Evolutionary conservation across 164 flowering plant species (phyloP).

Genomic region (Chloranthus sessilifolius): DNA sequence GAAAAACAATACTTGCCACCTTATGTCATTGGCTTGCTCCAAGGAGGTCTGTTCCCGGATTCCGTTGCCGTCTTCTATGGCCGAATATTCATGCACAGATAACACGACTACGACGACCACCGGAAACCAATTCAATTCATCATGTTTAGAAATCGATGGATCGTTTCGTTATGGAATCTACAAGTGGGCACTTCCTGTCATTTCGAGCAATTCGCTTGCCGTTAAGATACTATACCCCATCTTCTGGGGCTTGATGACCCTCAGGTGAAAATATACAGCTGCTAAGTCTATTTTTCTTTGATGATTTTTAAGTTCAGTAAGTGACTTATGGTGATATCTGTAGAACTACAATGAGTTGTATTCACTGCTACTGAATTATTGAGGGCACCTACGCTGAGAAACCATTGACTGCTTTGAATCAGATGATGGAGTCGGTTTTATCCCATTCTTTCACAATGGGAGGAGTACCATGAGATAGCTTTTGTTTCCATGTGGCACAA

Average conservation of each 20-base stretch:
- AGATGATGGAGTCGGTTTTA: too few relatives aligned
- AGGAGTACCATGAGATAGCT: too few relatives aligned
- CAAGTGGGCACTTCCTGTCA: conserved; percentile 75
- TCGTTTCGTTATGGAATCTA: conserved; percentile 81
- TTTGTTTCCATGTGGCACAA: too few relatives aligned
- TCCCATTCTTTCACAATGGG: too few relatives aligned
- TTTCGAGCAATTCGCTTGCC: conserved; percentile 76
- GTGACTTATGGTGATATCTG: too few relatives aligned
- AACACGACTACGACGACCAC: conserved; percentile 30
- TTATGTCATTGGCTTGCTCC: conserved; percentile 55
- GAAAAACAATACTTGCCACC: conserved; percentile 35
- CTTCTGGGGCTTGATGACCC: conserved; percentile 93
- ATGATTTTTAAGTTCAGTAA: too few relatives aligned
- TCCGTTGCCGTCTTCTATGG: conserved; percentile 22
- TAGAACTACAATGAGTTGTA: too few relatives aligned
- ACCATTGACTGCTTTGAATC: too few relatives aligned
- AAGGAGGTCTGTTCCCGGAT: conserved; percentile 74
- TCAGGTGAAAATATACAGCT: too few relatives aligned
- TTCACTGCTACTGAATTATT: too few relatives aligned
- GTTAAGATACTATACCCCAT: conserved; percentile 92
- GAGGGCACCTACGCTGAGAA: too few relatives aligned
- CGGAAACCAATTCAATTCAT: conserved; percentile 19
- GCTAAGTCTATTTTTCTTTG: too few relatives aligned
- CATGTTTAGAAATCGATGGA: conserved; percentile 70
- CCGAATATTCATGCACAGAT: conserved; percentile 42